A percentile compares a stretch with the other conserved stretches of the same genome.
Conservation (phyloP, 352 stramenopile species). For the Pythium graminicola region DNA sequence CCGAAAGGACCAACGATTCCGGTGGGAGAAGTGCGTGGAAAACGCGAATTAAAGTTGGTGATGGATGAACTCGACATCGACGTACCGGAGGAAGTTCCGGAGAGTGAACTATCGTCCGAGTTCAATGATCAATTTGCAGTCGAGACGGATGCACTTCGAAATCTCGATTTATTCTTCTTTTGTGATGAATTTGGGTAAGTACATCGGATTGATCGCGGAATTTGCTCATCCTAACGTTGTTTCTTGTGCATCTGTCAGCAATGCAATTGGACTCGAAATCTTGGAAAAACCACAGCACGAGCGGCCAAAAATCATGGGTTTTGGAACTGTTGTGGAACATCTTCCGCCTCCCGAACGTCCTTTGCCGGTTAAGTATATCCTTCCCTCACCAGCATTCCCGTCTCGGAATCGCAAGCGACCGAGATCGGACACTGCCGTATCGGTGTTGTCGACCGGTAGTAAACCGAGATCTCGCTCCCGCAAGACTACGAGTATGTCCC, state of each 20-base stretch:
- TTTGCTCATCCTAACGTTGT: not conserved
- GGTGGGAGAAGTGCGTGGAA: constrained; percentile 48
- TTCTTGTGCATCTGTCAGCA: constrained; percentile 29
- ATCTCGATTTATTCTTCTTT: constrained; percentile 83
- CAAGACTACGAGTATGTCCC: constrained; percentile 6
- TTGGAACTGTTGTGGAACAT: constrained; percentile 74
- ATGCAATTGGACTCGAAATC: constrained; percentile 71
- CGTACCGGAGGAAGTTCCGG: constrained; percentile 43
- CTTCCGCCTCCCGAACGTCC: constrained; percentile 52
- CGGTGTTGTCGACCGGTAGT: constrained; percentile 1
- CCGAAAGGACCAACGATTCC: constrained; percentile 51
- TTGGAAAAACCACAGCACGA: constrained; percentile 69
- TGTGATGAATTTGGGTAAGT: constrained; percentile 78
- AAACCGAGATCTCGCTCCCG: constrained; percentile 12
- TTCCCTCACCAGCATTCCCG: constrained; percentile 65
- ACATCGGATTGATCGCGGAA: not conserved
- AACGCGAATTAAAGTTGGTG: constrained; percentile 47
- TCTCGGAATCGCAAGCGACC: constrained; percentile 68
- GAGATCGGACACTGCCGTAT: constrained; percentile 33
- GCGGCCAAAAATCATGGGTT: constrained; percentile 75
- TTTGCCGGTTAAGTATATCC: constrained; percentile 58
- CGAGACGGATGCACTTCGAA: constrained; percentile 59
- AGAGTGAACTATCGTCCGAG: constrained; percentile 48
- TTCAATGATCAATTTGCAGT: constrained; percentile 67
- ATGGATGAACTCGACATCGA: constrained; percentile 22